Conservation (phyloP, 2,329 filamentous ascomycete species). For the Xylaria sp. region DNA sequence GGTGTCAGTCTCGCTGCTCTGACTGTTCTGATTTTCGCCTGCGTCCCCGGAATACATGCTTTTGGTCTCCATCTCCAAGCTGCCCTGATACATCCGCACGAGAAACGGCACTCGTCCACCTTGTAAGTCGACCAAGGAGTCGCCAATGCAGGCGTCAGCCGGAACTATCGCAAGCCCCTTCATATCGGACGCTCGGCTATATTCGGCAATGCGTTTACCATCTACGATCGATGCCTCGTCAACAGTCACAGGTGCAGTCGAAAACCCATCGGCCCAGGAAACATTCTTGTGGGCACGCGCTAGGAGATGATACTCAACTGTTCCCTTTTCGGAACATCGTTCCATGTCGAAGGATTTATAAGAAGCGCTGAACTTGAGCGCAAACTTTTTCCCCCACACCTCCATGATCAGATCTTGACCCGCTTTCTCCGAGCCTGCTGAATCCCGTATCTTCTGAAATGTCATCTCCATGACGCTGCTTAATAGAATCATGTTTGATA, state of each 20-base stretch:
- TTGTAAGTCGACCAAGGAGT: not conserved
- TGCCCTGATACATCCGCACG: not conserved
- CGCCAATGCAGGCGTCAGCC: rapidly evolving
- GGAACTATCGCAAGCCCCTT: slow-evolving; percentile 1
- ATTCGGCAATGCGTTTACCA: slow-evolving; percentile 4
- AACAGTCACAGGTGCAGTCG: not conserved
- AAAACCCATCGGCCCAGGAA: not conserved
- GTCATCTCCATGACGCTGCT: not conserved
- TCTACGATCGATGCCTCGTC: slow-evolving; percentile 16
- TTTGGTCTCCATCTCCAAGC: not conserved
- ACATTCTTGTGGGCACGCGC: not conserved
- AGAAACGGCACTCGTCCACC: not conserved
- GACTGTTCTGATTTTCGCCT: not conserved
- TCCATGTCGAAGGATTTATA: not conserved
- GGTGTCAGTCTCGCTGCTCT: not conserved
- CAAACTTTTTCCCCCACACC: not conserved
- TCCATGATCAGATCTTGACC: not conserved
- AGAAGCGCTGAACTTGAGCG: too few relatives aligned
- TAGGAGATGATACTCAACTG: slow-evolving; percentile 18
- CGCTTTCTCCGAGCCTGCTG: not conserved
- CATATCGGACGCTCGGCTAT: not conserved
- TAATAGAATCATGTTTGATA: not conserved
- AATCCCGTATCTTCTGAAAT: not conserved
- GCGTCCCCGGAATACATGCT: not conserved
- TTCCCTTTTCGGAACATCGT: not conserved